Conservation (phyloP, 2,329 filamentous ascomycete species). For the Chaetomium strumarium region DNA sequence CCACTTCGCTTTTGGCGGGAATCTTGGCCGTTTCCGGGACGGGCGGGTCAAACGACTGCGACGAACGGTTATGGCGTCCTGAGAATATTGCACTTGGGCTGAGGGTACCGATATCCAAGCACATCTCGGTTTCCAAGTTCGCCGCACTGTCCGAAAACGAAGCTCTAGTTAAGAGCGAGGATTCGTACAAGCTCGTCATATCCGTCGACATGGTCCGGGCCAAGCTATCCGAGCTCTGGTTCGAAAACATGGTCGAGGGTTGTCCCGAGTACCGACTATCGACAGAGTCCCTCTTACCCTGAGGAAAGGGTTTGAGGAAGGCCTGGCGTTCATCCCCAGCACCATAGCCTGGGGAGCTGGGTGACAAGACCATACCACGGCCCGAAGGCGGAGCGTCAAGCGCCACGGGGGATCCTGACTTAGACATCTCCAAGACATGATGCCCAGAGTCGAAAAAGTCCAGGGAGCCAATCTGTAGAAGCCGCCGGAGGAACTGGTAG, state of each 20-base stretch:
- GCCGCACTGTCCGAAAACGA: slow-evolving; percentile 9
- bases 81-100: slow-evolving; percentile 11
- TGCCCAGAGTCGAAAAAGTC: slow-evolving; percentile 26
- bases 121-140: slow-evolving; percentile 6
- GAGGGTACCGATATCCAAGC: slow-evolving; percentile 6
- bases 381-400: slow-evolving; percentile 6
- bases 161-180: slow-evolving; percentile 9
- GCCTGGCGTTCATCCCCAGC: background rate
- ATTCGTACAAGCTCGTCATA: slow-evolving; percentile 23
- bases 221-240: slow-evolving; percentile 21
- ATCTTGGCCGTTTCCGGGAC: background rate
- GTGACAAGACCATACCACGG: slow-evolving; percentile 6
- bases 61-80: background rate
- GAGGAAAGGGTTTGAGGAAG: slow-evolving; percentile 4
- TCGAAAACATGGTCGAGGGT: slow-evolving; percentile 19
- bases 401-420: background rate
- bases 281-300: slow-evolving; percentile 16
- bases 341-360: background rate
- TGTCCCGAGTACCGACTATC: slow-evolving; percentile 17
- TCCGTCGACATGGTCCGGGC: slow-evolving; percentile 20
- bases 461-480: slow-evolving; percentile 29
- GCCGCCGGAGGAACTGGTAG: slow-evolving; percentile 27
- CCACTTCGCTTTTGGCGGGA: background rate
- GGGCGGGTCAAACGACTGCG: slow-evolving; percentile 5
- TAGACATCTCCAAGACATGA: background rate